These are phyloP conservation scores for Penicillium fuscoglaucum DNA, from an alignment of 2,329 filamentous ascomycete species.

Conservation along the genomic window DNA sequence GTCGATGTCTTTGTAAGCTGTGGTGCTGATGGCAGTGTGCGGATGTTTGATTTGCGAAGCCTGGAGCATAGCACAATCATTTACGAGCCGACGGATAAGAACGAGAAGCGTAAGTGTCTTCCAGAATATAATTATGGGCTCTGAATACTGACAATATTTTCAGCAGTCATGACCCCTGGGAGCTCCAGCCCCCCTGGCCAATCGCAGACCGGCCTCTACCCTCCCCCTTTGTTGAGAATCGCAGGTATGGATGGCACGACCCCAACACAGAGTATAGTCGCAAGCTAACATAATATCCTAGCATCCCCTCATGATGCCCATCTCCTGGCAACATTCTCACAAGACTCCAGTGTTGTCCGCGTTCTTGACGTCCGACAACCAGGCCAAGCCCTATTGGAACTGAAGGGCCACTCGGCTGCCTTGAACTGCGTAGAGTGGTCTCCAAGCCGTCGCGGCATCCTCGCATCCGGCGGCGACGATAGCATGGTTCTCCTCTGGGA, in stretches of 20 bases:
- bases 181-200: conserved; percentile 71
- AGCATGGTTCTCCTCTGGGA: conserved; percentile 93
- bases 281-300: conserved; percentile 24
- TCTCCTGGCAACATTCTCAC: conserved; percentile 93
- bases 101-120: conserved; percentile 58
- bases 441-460: conserved; percentile 76
- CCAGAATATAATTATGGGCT: background rate
- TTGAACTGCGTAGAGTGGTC: conserved; percentile 98
- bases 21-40: conserved; percentile 93
- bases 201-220: conserved; percentile 56
- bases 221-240: conserved; percentile 55
- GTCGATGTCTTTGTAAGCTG: conserved; percentile 99
- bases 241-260: conserved; percentile 37
- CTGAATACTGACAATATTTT: conserved; percentile 7
- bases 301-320: conserved; percentile 95
- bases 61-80: conserved; percentile 98
- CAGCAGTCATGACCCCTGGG: conserved; percentile 49
- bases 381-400: conserved; percentile 88
- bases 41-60: conserved; percentile 97
- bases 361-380: conserved; percentile 96
- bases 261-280: background rate
- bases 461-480: conserved; percentile 91
- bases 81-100: conserved; percentile 92
- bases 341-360: conserved; percentile 87
- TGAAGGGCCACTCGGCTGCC: conserved; percentile 80